Evolutionary conservation across 352 stramenopile species (phyloP), one percentile per base, ranked within the genome.

Genomic region (Pythium folliculosum): DNA sequence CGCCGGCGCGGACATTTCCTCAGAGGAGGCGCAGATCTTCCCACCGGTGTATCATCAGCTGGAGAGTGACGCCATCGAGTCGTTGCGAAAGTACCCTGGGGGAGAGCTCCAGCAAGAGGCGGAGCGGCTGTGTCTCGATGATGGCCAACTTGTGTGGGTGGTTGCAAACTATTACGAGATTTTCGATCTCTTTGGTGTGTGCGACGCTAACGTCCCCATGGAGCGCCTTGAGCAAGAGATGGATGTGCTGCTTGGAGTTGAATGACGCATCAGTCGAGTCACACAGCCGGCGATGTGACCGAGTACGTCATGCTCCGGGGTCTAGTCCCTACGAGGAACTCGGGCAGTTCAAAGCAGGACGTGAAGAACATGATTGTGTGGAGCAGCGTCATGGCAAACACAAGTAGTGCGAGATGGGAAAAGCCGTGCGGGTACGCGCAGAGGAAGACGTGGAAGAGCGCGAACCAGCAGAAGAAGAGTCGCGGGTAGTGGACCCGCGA

Each of bases 361-460:
- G 67, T 78, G 69, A 93, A 90, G 67, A 91, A 88, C 25, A 89
- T 60, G 59, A 86, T 86, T n/a, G 81, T 71, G 43, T 90, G 74
- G 9, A 75, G 37, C 19, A 90, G 58, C n/a, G 84, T 53, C 27
- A 83, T 19, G 6, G 57, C 73, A 32, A 77, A 72, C 9, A 70
- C 65, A 1, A 48, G 27, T 21, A 98, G 73, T 8, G 91, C 95
- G 13, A 96, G 65, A 66, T 98, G 97, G 21, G 85, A 86, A 70
- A 98, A 98, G 14, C 95, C 95, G 66, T 97, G 91, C 37, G 95
- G 92, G 70, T 95, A 98, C 22, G 84, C 92, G 68, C 98, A 97
- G 65, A 98, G 89, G 78, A 99, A 99, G 23, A 98, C 67, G 77
- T 98, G 94, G 67, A 98, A 97, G n/a, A 97, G 67, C 17, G 90